A percentile compares a stretch with the other conserved stretches of the same genome.
Conservation (phyloP, 2,329 filamentous ascomycete genomes). For the Xylaria polymorpha region DNA sequence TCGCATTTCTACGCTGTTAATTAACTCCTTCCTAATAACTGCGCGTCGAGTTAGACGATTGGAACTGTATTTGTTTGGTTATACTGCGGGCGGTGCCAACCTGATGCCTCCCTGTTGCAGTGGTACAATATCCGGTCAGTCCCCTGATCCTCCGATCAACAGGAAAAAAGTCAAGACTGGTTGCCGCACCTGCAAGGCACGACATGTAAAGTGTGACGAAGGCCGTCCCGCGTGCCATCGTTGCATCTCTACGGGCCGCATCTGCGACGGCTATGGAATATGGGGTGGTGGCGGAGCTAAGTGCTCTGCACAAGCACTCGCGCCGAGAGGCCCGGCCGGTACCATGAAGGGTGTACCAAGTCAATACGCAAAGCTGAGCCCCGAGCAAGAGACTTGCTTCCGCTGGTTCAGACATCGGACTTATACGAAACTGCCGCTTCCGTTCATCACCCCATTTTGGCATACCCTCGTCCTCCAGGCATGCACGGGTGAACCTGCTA, state of each 20-base stretch:
- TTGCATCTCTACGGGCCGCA: conserved; percentile 47
- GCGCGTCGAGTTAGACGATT: background rate
- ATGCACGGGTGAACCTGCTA: conserved; percentile 52
- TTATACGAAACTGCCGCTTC: conserved; percentile 52
- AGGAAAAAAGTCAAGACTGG: conserved; percentile 44
- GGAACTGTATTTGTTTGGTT: background rate
- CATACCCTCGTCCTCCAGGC: conserved; percentile 52
- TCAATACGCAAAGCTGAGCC: conserved; percentile 31
- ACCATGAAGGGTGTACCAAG: conserved; percentile 19
- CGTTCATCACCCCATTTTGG: conserved; percentile 55
- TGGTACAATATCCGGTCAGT: conserved; percentile 1
- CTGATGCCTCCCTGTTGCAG: background rate
- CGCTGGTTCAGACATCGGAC: conserved; percentile 59
- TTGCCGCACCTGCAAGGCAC: conserved; percentile 49
- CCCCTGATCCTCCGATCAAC: background rate
- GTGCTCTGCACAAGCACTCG: conserved; percentile 39
- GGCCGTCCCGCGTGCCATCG: conserved; percentile 44
- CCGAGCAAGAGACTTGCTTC: conserved; percentile 52
- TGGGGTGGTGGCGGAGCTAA: conserved; percentile 43
- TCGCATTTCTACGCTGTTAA: background rate
- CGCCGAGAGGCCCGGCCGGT: background rate
- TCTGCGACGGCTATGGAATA: conserved; percentile 49
- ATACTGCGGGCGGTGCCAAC: background rate
- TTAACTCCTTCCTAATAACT: background rate
- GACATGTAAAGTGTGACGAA: conserved; percentile 51